Base-by-base conservation (phyloP, 805 yeast genomes). In the Cyberlindnera maclurae region DNA sequence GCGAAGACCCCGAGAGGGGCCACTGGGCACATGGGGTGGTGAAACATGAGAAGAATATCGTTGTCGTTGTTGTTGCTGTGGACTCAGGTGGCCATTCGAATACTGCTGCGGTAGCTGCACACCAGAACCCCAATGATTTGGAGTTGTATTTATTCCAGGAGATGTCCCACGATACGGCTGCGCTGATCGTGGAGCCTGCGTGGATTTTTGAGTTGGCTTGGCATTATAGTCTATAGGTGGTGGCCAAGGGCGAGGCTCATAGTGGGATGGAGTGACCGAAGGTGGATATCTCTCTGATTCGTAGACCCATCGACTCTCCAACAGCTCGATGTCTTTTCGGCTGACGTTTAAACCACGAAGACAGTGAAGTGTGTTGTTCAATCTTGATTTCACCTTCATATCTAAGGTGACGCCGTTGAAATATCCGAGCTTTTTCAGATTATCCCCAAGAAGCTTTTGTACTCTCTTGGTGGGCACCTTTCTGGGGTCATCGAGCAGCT, bases 41-140 rank as follows among this genome's bases (percentile, higher is more conserved):
- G 24, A 20, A 20, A 20, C 24, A 5, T 20, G 24, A 6, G 8
- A 20, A 20, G 24, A 5, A 20, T 20, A 20, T 13, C 15, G 7
- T 27, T 27, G 29, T n/a, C 11, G 29, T 27, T 41, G 51, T n/a
- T 31, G 46, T 29, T 30, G 38, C 22, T 33, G 27, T 22, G 26
- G 4, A 34, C 31, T 10, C 9, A 11, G 20, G 18, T 26, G 27
- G 15, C 29, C 15, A 27, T 27, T 27, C 15, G 15, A 7, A 27
- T 27, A 27, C 8, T 20, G 24, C 24, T 20, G 24, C 24, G 8
- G 24, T 5, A 6, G 24, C 8, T 20, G 24, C 8, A 8, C 5
- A 6, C 24, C 8, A 20, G 5, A 20, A 20, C 24, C 8, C 24
- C 24, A 20, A 5, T 20, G 24, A 20, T 20, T 6, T 20, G 24